Percentiles rank a stretch among this genome's conserved stretches.
These are phyloP conservation scores for Gaertneriomyces sp. DNA, from an alignment of 192 early-diverging fungal genomes.

Conservation along the genomic window DNA sequence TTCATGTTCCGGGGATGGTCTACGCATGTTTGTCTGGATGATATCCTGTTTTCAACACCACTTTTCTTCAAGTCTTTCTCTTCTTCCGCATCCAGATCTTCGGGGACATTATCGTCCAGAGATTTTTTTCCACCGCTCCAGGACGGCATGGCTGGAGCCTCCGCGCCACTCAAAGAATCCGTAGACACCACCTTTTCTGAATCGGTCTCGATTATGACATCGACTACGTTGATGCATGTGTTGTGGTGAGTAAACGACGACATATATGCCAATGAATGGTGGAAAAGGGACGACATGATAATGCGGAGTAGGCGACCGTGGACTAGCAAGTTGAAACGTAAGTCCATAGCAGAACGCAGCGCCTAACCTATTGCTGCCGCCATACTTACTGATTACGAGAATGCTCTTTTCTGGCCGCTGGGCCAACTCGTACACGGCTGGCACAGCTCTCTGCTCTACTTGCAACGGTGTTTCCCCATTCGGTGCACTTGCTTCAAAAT, in stretches of 20 bases:
- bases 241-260: slow-evolving; percentile 44
- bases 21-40: neutral
- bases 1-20: slow-evolving; percentile 35
- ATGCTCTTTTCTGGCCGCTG: slow-evolving; percentile 31
- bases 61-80: neutral
- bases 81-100: neutral
- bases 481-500: slow-evolving; percentile 41
- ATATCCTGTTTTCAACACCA: neutral
- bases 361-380: neutral
- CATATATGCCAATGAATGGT: slow-evolving; percentile 42
- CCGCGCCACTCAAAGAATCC: neutral
- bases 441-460: slow-evolving; percentile 40
- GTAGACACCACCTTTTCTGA: neutral
- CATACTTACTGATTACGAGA: slow-evolving; percentile 31
- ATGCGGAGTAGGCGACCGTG: slow-evolving; percentile 55
- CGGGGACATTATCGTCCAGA: slow-evolving; percentile 28
- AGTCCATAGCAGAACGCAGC: slow-evolving; percentile 2
- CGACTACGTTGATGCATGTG: slow-evolving; percentile 53
- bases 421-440: slow-evolving; percentile 40
- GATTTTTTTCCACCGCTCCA: slow-evolving; percentile 2
- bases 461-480: slow-evolving; percentile 47
- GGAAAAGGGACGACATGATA: slow-evolving; percentile 47
- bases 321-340: slow-evolving; percentile 27
- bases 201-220: slow-evolving; percentile 37
- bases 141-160: neutral